These are phyloP conservation scores for Pelargonium myrrhifolium DNA, from an alignment of 441 rosid species.

Conservation along the genomic window DNA sequence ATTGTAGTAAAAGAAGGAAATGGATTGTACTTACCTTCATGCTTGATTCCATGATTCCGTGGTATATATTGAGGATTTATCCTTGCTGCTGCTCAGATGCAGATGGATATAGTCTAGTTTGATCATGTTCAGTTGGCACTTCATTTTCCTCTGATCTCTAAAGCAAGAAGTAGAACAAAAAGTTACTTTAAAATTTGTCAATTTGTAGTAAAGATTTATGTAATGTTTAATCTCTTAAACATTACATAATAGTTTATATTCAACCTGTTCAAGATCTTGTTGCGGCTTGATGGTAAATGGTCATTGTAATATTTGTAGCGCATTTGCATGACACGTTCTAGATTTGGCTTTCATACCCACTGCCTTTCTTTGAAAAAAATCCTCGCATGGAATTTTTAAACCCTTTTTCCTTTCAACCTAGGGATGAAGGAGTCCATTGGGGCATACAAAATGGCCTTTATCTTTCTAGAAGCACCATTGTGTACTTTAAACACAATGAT, in stretches of 20 bases:
- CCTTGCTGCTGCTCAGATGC: no score
- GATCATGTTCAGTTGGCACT: background rate
- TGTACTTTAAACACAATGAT: slow-evolving; percentile 90
- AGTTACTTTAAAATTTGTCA: background rate
- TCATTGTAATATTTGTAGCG: no score
- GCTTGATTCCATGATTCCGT: background rate
- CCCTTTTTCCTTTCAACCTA: no score
- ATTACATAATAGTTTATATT: background rate
- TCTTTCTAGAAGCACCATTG: slow-evolving; percentile 84
- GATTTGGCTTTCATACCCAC: no score
- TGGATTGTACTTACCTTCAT: background rate
- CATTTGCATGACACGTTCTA: background rate
- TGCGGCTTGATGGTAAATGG: background rate
- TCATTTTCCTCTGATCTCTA: background rate
- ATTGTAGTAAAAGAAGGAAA: no score
- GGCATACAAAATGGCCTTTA: slow-evolving; percentile 90
- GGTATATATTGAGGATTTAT: no score
- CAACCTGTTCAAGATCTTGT: background rate
- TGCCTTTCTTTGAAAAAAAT: no score
- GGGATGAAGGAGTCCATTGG: slow-evolving; percentile 97
- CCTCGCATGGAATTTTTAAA: no score
- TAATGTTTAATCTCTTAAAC: background rate
- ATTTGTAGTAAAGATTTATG: no score
- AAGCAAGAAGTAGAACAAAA: background rate
- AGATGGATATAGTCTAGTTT: background rate